phyloP scores from a whole-genome alignment of 2,329 filamentous ascomycete species.

The Ascochyta pisi region DNA sequence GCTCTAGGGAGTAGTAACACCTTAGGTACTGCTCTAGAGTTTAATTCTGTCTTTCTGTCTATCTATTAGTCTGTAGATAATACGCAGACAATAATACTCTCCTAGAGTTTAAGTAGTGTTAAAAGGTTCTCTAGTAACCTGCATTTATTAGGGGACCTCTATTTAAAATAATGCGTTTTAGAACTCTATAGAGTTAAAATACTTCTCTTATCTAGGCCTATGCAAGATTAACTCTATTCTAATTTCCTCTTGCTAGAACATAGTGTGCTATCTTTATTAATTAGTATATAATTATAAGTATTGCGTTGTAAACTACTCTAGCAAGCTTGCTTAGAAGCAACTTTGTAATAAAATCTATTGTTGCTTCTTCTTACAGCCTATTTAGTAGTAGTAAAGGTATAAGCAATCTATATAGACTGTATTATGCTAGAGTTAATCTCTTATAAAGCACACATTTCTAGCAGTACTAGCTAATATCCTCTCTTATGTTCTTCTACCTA shows the following conservation, averaged over 20 bases:
- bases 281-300: no score
- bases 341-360: no score
- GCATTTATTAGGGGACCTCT: neutral
- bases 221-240: no score
- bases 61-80: neutral
- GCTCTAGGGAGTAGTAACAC: neutral
- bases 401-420: neutral
- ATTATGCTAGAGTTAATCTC: neutral
- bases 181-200: neutral
- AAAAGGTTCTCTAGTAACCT: neutral
- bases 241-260: no score
- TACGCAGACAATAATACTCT: neutral
- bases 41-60: neutral
- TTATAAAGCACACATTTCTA: neutral
- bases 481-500: neutral
- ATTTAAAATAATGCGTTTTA: neutral
- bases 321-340: no score
- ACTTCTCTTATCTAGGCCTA: no score
- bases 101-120: neutral
- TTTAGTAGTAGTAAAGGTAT: neutral
- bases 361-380: neutral
- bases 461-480: neutral
- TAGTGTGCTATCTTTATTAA: no score
- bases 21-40: neutral
- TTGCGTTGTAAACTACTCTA: no score